A percentile compares a stretch with the other conserved stretches of the same genome.
Evolutionary conservation across 257 asterid species (phyloP).

Genomic region (Schizonepeta tenuifolia): DNA sequence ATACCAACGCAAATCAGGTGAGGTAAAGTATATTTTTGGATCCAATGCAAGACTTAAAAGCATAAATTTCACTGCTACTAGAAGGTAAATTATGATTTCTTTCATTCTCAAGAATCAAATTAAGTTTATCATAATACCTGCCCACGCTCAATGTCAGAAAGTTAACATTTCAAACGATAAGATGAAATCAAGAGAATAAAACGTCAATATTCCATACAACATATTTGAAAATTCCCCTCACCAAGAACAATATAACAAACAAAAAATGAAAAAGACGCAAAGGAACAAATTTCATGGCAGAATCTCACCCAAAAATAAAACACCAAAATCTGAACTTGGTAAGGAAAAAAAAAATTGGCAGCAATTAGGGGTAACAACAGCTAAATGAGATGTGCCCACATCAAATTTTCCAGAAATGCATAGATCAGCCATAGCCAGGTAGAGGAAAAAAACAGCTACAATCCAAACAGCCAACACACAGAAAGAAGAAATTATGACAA

Average conservation of each 20-base stretch:
- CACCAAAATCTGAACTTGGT: conserved; percentile 13
- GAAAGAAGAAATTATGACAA: conserved; percentile 25
- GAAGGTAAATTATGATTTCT: neutral
- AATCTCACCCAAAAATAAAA: conserved; percentile 12
- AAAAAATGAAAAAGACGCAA: too few relatives aligned
- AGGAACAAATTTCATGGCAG: conserved; percentile 12
- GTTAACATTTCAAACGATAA: conserved; percentile 3
- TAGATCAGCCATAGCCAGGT: conserved; percentile 46
- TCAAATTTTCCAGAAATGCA: conserved; percentile 34
- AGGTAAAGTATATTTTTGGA: neutral
- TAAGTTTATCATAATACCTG: neutral
- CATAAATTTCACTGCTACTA: neutral
- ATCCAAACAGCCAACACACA: conserved; percentile 27
- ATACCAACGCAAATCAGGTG: neutral
- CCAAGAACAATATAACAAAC: neutral
- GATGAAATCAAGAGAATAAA: neutral
- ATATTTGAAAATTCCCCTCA: neutral
- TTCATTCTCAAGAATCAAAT: conserved; percentile 7
- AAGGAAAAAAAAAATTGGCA: conserved; percentile 4
- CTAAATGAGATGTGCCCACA: conserved; percentile 40
- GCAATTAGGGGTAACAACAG: conserved; percentile 30
- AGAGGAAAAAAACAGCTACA: conserved; percentile 33
- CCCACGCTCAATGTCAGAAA: neutral
- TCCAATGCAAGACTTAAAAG: conserved; percentile 4
- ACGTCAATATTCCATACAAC: neutral